Evolutionary conservation across 225 moss, liverwort and hornwort species (phyloP).

Genomic region (Pseudoscleropodium purum): DNA sequence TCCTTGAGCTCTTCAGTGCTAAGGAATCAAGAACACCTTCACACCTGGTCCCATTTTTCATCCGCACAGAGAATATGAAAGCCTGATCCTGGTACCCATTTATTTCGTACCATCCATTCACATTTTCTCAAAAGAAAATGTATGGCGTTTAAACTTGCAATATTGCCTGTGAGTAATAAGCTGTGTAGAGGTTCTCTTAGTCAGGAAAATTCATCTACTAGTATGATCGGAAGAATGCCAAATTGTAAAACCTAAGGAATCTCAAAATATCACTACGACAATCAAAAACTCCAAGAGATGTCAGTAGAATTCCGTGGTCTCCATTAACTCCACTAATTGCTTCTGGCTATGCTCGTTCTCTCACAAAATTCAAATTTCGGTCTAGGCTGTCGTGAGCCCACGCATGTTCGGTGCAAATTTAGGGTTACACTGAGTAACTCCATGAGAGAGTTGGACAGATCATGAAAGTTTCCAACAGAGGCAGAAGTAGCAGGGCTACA

Average conservation of each 20-base stretch:
- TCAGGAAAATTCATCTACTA: not conserved
- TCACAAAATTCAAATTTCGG: not conserved
- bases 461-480: not conserved
- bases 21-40: not conserved
- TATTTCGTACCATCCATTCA: not conserved
- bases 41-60: not conserved
- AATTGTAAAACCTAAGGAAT: not conserved
- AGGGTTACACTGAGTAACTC: not conserved
- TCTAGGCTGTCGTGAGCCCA: not conserved
- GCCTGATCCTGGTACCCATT: not conserved
- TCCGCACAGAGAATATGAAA: not conserved
- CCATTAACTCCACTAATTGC: not conserved
- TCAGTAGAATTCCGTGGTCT: not conserved
- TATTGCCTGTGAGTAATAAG: not conserved
- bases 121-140: not conserved
- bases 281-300: not conserved
- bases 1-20: not conserved
- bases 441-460: not conserved
- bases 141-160: not conserved
- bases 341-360: not conserved
- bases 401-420: not conserved
- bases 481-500: not conserved
- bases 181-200: not conserved
- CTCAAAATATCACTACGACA: not conserved
- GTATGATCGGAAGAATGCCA: not conserved